Base-by-base conservation (phyloP, 2,329 filamentous ascomycete genomes). In the Aspergillus hortae region DNA sequence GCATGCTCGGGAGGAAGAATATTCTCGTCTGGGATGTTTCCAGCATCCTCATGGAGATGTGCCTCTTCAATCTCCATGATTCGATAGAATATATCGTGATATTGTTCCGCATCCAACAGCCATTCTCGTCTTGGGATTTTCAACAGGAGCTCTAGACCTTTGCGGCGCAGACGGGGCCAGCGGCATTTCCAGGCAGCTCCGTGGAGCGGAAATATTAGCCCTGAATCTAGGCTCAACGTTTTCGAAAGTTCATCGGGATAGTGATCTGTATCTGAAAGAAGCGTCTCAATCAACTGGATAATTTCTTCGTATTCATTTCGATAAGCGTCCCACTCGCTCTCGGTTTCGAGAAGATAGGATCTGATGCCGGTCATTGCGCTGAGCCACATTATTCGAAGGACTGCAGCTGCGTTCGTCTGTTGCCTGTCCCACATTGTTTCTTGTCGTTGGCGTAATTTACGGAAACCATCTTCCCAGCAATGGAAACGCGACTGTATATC, bases 171-270 rank as follows among this genome's bases (percentile, higher is more conserved):
- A 33, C 48, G 35, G 15, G 59, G 57, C 51, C 56, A 58, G n/a
- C 60, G 60, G 32, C 59, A 61, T 21, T 56, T 61, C 58, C 60
- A 62, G 2, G 57, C 57, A n/a, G 57, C 52, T 2, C 52, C 50
- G 19, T 59, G 59, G 27, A 61, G 46, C 4, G 56, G 56, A 41
- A 56, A 63, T 21, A 61, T 53, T 19, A 61, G 14, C 2, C 52
- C 56, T 6, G 46, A 49, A 21, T 63, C 59, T 19, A 61, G 27
- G 43, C 35, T 55, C 3, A 61, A 10, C 0, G 38, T 52, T 6
- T 49, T 48, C 6, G 56, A 47, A 7, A 57, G 10, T 10, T 53
- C 47, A 27, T 61, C 54, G 2, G 44, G 45, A 23, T 55, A 54
- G 17, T 40, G 45, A 10, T 41, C 43, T 6, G 33, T 27, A 35